Conservation (phyloP, 169 alveolate species). For the Eimeria necatrix region DNA sequence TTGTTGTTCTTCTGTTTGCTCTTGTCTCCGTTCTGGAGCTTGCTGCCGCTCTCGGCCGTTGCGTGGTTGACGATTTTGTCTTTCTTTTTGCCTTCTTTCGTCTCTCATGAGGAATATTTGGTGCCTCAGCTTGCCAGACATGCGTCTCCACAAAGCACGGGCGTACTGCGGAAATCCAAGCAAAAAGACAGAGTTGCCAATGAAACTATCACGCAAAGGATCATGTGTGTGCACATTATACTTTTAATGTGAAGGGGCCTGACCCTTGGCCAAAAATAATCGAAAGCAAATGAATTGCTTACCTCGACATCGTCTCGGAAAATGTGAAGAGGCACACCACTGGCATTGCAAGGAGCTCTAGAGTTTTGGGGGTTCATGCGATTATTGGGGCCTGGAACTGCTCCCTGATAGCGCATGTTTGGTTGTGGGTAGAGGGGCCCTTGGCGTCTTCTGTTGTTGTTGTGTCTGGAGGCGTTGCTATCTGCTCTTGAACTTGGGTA, state of each 20-base stretch:
- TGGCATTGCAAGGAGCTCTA: constrained; percentile 14
- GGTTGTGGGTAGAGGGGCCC: not conserved
- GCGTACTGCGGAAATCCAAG: constrained; percentile 15
- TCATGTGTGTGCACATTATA: not conserved
- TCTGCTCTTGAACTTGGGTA: too few relatives aligned
- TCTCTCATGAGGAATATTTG: constrained; percentile 13
- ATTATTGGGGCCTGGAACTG: not conserved
- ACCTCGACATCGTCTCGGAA: constrained; percentile 34
- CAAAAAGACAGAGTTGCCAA: not conserved
- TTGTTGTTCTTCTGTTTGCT: not conserved
- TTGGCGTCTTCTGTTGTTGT: not conserved
- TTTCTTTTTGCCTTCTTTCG: not conserved
- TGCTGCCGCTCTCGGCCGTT: not conserved
- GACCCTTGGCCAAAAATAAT: too few relatives aligned
- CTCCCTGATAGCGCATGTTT: not conserved
- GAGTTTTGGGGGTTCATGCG: not conserved
- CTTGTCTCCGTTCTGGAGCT: not conserved
- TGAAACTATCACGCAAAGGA: not conserved
- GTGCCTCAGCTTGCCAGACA: constrained; percentile 55
- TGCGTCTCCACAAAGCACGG: constrained; percentile 34
- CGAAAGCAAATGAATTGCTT: not conserved
- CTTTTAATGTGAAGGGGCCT: too few relatives aligned
- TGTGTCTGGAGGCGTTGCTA: not conserved
- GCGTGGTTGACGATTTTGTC: not conserved
- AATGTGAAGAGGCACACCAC: constrained; percentile 47